Evolutionary conservation across 257 asterid species (phyloP), one percentile per base, ranked within the genome.

Genomic region (Eustoma russellianum): DNA sequence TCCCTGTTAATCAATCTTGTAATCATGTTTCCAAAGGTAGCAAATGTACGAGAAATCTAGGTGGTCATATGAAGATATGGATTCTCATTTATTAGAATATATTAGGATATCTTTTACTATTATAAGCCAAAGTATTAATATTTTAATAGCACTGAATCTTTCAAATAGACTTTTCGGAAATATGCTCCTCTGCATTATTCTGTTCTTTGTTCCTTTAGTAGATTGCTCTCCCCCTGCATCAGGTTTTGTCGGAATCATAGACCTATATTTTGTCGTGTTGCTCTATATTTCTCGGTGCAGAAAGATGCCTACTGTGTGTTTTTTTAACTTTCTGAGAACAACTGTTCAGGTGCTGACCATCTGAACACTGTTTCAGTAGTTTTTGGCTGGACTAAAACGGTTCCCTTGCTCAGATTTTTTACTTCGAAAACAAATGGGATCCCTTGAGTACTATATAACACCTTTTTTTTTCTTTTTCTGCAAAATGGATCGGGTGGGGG

Each of bases 231-330:
- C 63, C 78, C 61, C 77, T 79, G 77, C 49, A 68, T 60, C 68
- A 73, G 87, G 78, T 82, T 74, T 64, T 68, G 85, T 84, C 90
- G 94, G 94, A 41, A 68, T 55, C 68, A 61, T 60, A 68, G 60
- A 65, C 59, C 64, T 70, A 61, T 74, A 73, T 77, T 70, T 76
- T 81, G 84, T 80, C 82, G 60, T 48, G 55, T 70, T 69, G 55
- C 75, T 66, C 56, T 59, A 28, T 41, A 48, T 49, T 48, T 53
- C n/a, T 52, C 64, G 35, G 66, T 66, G 61, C 53, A 41, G 50
- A 56, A 41, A 56, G 56, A 43, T 43, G 53, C 52, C 3, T 61
- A 13, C 45, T 61, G 34, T 16, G 40, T 64, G 30, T 24, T 0
- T 24, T 24, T 6, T 30, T 33, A 48, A 41, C 35, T 63, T 54